These are phyloP conservation scores for Bipolaris oryzae DNA, from an alignment of 2,329 filamentous ascomycete species.

Conservation along the genomic window DNA sequence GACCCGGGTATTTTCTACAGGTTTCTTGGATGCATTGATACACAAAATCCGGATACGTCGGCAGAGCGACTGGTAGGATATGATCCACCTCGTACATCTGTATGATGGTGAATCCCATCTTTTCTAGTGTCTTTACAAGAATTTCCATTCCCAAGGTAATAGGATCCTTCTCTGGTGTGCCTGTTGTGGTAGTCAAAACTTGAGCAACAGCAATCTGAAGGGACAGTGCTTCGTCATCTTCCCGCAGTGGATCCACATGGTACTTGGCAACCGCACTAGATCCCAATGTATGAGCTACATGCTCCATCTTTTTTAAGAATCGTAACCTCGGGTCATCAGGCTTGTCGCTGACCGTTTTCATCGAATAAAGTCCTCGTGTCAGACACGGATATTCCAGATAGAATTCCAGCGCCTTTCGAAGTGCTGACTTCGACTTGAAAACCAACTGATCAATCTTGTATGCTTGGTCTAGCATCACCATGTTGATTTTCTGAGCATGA, in stretches of 20 bases:
- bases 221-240: not conserved
- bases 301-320: not conserved
- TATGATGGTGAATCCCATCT: too few species aligned
- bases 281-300: not conserved
- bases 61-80: too few species aligned
- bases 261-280: not conserved
- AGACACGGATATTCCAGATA: not conserved
- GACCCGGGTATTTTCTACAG: too few species aligned
- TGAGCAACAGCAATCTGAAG: not conserved
- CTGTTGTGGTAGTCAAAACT: not conserved
- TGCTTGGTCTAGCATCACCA: not conserved
- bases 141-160: not conserved
- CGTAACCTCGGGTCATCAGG: not conserved
- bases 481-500: not conserved
- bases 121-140: not conserved
- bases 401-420: not conserved
- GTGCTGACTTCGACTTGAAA: not conserved
- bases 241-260: not conserved
- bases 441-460: not conserved
- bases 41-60: too few species aligned
- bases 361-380: not conserved
- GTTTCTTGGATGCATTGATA: too few species aligned
- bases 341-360: not conserved
- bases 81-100: too few species aligned
- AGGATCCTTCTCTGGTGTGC: not conserved